Evolutionary conservation across 2,329 filamentous ascomycete genomes (phyloP).

Genomic region (Grosmannia penicillata): DNA sequence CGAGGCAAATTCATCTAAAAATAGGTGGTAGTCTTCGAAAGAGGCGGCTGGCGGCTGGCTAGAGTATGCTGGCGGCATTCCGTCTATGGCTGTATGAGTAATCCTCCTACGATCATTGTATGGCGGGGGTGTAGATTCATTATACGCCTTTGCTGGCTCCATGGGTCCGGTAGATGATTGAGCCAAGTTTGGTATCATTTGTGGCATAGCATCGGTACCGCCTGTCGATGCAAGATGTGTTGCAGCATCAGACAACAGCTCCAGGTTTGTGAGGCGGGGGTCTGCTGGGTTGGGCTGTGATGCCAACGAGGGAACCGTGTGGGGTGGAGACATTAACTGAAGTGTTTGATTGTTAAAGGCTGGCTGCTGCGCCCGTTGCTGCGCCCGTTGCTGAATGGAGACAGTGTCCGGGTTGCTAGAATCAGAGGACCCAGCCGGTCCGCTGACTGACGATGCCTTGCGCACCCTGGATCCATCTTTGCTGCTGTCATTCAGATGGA

Average conservation of each 20-base stretch:
- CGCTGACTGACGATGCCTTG: constrained; percentile 33
- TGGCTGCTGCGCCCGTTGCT: constrained; percentile 14
- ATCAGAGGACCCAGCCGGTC: constrained; percentile 28
- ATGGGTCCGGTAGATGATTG: constrained; percentile 24
- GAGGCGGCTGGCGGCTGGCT: constrained; percentile 22
- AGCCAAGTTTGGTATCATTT: constrained; percentile 30
- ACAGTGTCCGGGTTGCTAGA: constrained; percentile 27
- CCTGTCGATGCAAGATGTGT: constrained; percentile 36
- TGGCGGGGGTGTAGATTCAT: constrained; percentile 24
- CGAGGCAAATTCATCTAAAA: constrained; percentile 40
- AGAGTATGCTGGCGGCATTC: constrained; percentile 25
- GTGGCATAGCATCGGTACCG: constrained; percentile 35
- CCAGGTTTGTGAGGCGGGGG: constrained; percentile 35
- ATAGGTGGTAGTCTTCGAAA: constrained; percentile 44
- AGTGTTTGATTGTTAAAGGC: constrained; percentile 13
- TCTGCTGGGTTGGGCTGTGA: constrained; percentile 26
- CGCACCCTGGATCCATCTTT: constrained; percentile 36
- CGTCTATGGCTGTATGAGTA: constrained; percentile 20
- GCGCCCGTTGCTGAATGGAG: constrained; percentile 26
- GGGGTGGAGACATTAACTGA: neutral
- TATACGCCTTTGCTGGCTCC: constrained; percentile 32
- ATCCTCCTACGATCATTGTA: constrained; percentile 35
- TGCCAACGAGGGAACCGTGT: neutral
- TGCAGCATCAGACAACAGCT: constrained; percentile 44
- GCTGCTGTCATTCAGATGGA: constrained; percentile 45